Evolutionary conservation across 2,329 filamentous ascomycete species (phyloP).

Genomic region (Zymoseptoria crescenta): DNA sequence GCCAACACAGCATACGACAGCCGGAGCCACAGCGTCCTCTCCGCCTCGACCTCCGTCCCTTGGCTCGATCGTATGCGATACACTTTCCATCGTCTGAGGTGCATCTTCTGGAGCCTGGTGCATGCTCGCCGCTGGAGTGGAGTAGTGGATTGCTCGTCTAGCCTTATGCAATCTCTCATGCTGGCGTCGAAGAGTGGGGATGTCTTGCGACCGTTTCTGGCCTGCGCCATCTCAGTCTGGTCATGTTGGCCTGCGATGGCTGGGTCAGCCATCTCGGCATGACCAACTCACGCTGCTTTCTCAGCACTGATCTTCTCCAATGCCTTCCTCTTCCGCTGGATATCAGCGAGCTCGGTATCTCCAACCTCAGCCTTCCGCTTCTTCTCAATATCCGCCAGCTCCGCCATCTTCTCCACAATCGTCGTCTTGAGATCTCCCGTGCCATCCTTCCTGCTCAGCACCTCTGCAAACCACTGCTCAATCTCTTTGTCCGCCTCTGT

Average conservation of each 20-base stretch:
- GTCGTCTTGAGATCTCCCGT: slow-evolving; percentile 23
- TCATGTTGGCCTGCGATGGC: neutral
- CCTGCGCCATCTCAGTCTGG: neutral
- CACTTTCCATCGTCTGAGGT: neutral
- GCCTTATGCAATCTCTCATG: neutral
- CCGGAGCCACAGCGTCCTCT: neutral
- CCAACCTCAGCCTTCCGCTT: slow-evolving; percentile 9
- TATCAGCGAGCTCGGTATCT: slow-evolving; percentile 2
- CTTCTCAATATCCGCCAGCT: slow-evolving; percentile 24
- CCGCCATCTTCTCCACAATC: slow-evolving; percentile 24
- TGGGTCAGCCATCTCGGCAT: neutral
- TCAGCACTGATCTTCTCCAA: slow-evolving; percentile 21
- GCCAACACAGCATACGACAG: neutral
- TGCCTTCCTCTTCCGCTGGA: slow-evolving; percentile 22
- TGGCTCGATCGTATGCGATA: neutral
- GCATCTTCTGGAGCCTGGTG: neutral
- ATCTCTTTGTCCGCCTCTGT: slow-evolving; percentile 46
- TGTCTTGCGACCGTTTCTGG: neutral
- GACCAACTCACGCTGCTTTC: slow-evolving; percentile 1
- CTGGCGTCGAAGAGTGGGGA: too few relatives aligned
- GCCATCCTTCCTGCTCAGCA: slow-evolving; percentile 43
- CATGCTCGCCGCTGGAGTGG: neutral
- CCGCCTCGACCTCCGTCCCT: neutral
- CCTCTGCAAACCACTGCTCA: slow-evolving; percentile 45
- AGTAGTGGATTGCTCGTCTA: neutral